Evolutionary conservation across 371 early-diverging fungal genomes (phyloP).

Genomic region (Mucor indicus): DNA sequence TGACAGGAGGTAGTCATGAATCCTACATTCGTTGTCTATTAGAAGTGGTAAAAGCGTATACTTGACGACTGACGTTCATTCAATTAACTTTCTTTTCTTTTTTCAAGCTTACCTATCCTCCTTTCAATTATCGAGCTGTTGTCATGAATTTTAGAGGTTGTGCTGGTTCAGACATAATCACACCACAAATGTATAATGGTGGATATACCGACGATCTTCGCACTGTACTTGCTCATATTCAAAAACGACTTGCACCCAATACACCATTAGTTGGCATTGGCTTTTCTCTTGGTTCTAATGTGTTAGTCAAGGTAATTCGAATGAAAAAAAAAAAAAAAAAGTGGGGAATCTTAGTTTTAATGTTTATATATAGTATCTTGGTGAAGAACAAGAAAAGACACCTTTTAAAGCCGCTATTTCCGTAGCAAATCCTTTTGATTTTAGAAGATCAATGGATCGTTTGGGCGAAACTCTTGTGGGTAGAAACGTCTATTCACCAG

Average conservation of each 20-base stretch:
- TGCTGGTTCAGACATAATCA: conserved; percentile 68
- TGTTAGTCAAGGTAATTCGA: conserved; percentile 76
- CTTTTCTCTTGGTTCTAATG: conserved; percentile 89
- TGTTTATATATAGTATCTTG: conserved; percentile 82
- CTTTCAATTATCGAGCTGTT: conserved; percentile 68
- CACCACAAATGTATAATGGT: conserved; percentile 81
- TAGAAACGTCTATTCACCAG: conserved; percentile 60
- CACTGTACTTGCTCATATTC: conserved; percentile 56
- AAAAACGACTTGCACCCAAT: conserved; percentile 46
- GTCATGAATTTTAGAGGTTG: conserved; percentile 93
- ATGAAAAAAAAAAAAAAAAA: too few relatives aligned
- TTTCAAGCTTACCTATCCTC: conserved; percentile 43
- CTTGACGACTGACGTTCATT: too few relatives aligned
- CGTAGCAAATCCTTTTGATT: conserved; percentile 87
- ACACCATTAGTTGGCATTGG: conserved; percentile 79
- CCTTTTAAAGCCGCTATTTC: conserved; percentile 75
- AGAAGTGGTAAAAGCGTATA: conserved; percentile 51
- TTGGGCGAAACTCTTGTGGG: conserved; percentile 36
- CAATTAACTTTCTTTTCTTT: too few relatives aligned
- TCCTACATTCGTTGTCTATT: conserved; percentile 79
- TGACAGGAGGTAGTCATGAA: conserved; percentile 90
- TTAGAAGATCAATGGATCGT: conserved; percentile 34
- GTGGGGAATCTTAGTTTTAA: too few relatives aligned
- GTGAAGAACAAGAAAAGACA: conserved; percentile 78
- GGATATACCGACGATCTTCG: conserved; percentile 83